Base-by-base conservation (phyloP, 1,284 basidiomycete species). In the Rhodotorula sp. region DNA sequence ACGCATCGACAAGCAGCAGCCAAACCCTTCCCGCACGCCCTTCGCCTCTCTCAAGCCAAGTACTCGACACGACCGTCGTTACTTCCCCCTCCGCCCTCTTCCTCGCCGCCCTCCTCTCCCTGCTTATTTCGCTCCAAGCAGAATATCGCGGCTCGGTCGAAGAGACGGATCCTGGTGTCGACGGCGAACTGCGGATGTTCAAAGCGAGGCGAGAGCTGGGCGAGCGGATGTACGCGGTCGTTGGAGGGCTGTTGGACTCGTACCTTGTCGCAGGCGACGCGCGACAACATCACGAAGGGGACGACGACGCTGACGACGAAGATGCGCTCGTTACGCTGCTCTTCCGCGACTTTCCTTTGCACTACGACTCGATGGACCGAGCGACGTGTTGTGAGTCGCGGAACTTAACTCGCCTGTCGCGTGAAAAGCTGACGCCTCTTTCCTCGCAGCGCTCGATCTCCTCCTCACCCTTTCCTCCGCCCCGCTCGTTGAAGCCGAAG, bases 141-240 rank as follows among this genome's bases (percentile, higher is more conserved):
- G 74, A 69, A 46, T 52, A 65, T 24, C 47, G 51, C 15, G 69
- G 67, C n/a, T 48, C 55, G 20, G 68, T 74, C 7, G 68, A 75
- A 24, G 74, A 75, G 52, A 74, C 74, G 46, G 74, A 75, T n/a
- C 66, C 67, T 8, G 74, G 74, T 29, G 74, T 75, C 47, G 74
- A 75, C 34, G 74, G 74, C 44, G 74, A 75, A 36, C 61, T 75
- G 44, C 52, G 74, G n/a, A 73, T 74, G 70, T 75, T 74, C 72
- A 75, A 75, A 61, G 74, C 74, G 30, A 47, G 72, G 36, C 34
- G 74, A 10, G 72, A 75, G 9, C 57, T 75, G n/a, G 72, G 74
- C 5, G 72, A 74, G 46, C 51, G 74, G 29, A 51, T 75, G 51
- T 75, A 75, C 62, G 66, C 66, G 15, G 72, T 75, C 46, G 70